These are phyloP conservation scores for Trametes cingulata DNA, from an alignment of 768 basidiomycete genomes.

Conservation along the genomic window DNA sequence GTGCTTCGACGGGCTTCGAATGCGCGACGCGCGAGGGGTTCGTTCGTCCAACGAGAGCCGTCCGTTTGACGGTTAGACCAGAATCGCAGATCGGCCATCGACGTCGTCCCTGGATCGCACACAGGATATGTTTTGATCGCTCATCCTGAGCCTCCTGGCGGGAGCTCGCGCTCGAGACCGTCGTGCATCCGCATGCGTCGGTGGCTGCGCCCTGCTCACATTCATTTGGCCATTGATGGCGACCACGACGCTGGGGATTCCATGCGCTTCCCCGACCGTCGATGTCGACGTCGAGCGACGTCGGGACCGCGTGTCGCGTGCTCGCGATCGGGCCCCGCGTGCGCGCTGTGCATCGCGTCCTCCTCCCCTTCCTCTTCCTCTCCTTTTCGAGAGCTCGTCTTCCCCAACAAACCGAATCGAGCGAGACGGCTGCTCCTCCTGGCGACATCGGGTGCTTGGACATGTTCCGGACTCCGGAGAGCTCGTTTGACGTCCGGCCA, in stretches of 20 bases:
- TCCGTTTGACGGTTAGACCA: background rate
- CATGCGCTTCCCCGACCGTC: background rate
- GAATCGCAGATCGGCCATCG: background rate
- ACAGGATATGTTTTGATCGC: background rate
- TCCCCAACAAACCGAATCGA: too few relatives aligned
- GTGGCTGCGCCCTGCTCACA: background rate
- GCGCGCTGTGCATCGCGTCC: background rate
- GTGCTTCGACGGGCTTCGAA: background rate
- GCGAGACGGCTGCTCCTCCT: too few relatives aligned
- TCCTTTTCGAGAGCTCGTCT: too few relatives aligned
- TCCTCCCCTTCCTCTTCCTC: too few relatives aligned
- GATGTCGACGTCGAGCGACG: too few relatives aligned
- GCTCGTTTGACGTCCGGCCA: too few relatives aligned
- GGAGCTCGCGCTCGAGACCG: background rate
- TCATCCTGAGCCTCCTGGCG: background rate
- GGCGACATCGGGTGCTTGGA: too few relatives aligned
- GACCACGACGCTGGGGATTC: background rate
- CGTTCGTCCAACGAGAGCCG: too few relatives aligned
- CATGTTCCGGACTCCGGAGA: too few relatives aligned
- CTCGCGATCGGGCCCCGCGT: background rate
- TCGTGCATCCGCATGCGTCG: background rate
- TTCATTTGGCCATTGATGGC: conserved; percentile 1
- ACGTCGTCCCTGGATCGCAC: too few relatives aligned
- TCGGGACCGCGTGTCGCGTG: background rate
- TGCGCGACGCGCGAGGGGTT: background rate